Evolutionary conservation across 2,329 filamentous ascomycete species (phyloP).

Genomic region (Arthrobotrys pseudoclavata): DNA sequence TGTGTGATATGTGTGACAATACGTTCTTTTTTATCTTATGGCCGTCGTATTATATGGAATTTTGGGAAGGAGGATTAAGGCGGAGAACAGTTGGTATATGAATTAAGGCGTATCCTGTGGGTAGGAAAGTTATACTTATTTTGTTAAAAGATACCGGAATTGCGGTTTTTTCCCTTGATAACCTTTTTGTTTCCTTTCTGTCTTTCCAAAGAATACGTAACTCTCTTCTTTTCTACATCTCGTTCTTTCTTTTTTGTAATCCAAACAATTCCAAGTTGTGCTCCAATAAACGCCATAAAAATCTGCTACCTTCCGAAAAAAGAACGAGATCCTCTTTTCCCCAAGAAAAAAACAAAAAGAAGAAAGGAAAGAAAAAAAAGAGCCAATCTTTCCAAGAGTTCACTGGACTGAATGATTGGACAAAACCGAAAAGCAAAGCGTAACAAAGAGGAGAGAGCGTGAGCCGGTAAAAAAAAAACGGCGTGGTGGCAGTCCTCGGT

Average conservation of each 20-base stretch:
- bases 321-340: conserved; percentile 54
- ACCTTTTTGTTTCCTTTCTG: conserved; percentile 14
- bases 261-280: conserved; percentile 25
- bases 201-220: conserved; percentile 28
- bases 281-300: conserved; percentile 55
- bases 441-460: conserved; percentile 27
- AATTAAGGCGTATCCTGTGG: conserved; percentile 5
- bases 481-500: conserved; percentile 32
- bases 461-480: conserved; percentile 12
- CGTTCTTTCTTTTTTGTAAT: conserved; percentile 36
- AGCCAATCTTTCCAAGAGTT: conserved; percentile 14
- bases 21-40: conserved; percentile 5
- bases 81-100: conserved; percentile 19
- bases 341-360: conserved; percentile 14
- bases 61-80: conserved; percentile 5
- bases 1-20: conserved; percentile 8
- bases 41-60: conserved; percentile 3
- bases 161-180: conserved; percentile 13
- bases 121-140: conserved; percentile 41
- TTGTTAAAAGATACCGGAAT: conserved; percentile 11
- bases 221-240: conserved; percentile 33
- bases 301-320: conserved; percentile 53
- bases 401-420: conserved; percentile 17
- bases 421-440: conserved; percentile 31
- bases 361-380: conserved; percentile 18